phyloP scores from a whole-genome alignment of 78 protist species.

The Parvularia atlantis region DNA sequence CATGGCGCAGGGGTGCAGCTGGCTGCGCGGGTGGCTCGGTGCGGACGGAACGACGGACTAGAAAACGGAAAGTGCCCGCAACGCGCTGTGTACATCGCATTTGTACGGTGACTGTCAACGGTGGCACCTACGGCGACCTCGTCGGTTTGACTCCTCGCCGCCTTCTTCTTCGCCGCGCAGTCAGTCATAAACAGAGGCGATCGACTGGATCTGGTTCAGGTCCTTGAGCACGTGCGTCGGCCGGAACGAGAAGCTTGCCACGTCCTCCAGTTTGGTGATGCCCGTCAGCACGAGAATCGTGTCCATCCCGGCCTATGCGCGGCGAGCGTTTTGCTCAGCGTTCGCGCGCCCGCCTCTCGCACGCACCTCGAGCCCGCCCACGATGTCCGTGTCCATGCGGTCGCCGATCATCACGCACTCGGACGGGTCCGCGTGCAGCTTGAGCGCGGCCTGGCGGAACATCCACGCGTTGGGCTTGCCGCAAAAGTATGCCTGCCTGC shows the following conservation, averaged over 20 bases:
- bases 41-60: no score
- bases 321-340: no score
- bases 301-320: background rate
- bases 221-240: background rate
- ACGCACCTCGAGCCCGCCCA: background rate
- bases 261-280: background rate
- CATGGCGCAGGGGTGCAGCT: no score
- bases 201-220: background rate
- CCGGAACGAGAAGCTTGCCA: background rate
- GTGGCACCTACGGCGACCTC: no score
- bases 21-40: no score
- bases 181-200: no score
- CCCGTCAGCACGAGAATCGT: constrained; percentile 9
- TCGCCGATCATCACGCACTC: constrained; percentile 11
- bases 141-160: no score
- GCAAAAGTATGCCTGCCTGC: background rate
- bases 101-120: no score
- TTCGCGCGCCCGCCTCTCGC: no score
- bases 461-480: constrained; percentile 16
- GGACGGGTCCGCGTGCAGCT: background rate
- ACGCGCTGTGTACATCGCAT: no score
- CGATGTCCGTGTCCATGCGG: constrained; percentile 23
- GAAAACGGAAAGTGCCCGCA: no score
- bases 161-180: no score
- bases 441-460: background rate